Evolutionary conservation across 768 basidiomycete genomes (phyloP).

Genomic region (Suillus luteus): DNA sequence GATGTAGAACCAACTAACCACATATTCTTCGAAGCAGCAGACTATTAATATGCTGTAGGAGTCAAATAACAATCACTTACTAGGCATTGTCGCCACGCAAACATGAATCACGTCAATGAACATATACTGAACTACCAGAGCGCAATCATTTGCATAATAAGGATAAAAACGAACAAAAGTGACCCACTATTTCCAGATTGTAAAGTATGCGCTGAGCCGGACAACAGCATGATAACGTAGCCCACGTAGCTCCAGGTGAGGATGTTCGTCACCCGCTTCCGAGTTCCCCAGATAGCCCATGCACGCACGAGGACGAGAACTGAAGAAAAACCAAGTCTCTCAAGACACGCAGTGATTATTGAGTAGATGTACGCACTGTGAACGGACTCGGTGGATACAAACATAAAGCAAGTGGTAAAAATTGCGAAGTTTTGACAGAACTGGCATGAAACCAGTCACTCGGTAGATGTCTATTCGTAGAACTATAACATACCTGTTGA

Average conservation of each 20-base stretch:
- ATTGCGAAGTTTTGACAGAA: constrained; percentile 4
- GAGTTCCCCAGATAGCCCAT: constrained; percentile 16
- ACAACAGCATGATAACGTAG: constrained; percentile 1
- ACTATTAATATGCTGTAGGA: neutral
- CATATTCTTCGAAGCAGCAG: neutral
- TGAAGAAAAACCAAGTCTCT: neutral
- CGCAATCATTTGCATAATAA: neutral
- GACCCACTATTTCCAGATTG: neutral
- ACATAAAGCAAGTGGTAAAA: constrained; percentile 6
- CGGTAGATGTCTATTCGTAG: neutral
- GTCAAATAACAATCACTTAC: constrained; percentile 7
- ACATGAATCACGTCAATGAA: constrained; percentile 1
- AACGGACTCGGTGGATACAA: constrained; percentile 6
- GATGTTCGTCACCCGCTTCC: neutral
- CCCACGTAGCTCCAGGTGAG: constrained; percentile 2
- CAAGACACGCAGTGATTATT: neutral
- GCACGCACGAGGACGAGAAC: constrained; percentile 15
- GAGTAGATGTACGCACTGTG: constrained; percentile 11
- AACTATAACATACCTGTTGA: constrained; percentile 2
- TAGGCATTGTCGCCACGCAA: constrained; percentile 6
- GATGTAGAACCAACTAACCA: neutral
- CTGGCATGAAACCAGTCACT: neutral
- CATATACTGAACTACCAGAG: neutral
- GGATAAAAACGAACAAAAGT: neutral
- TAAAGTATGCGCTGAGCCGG: neutral